Conservation (phyloP, 345 rosid species). For the Angophora floribunda region DNA sequence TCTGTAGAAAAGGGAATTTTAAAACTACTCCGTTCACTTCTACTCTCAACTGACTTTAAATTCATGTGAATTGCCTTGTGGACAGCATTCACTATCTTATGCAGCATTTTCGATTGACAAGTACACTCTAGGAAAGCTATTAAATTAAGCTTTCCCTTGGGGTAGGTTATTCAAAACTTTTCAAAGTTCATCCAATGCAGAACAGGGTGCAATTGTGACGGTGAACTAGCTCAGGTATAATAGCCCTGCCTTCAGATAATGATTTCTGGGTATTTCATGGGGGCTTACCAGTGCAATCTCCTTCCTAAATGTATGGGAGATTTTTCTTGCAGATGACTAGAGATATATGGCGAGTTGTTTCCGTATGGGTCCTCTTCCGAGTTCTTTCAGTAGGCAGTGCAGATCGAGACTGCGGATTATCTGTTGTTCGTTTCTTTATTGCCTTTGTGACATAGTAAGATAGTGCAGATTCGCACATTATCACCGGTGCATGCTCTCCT, state of each 20-base stretch:
- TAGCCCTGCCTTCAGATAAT: not conserved
- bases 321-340: not conserved
- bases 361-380: not conserved
- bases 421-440: not conserved
- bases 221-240: not conserved
- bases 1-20: slow-evolving; percentile 13
- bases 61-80: not conserved
- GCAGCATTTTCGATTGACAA: not conserved
- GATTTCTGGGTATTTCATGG: not conserved
- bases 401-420: not conserved
- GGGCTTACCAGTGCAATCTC: not conserved
- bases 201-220: not conserved
- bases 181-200: not conserved
- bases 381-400: not conserved
- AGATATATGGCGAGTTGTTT: not conserved
- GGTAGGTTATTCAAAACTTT: not conserved
- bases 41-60: not conserved
- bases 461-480: not conserved
- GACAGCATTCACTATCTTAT: not conserved
- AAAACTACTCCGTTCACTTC: not conserved
- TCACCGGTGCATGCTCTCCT: not conserved
- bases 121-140: not conserved
- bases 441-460: not conserved
- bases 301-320: not conserved
- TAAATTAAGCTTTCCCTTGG: not conserved